phyloP scores from a whole-genome alignment of 2,329 filamentous ascomycete species.

The Calonectria pseudoreteaudii region DNA sequence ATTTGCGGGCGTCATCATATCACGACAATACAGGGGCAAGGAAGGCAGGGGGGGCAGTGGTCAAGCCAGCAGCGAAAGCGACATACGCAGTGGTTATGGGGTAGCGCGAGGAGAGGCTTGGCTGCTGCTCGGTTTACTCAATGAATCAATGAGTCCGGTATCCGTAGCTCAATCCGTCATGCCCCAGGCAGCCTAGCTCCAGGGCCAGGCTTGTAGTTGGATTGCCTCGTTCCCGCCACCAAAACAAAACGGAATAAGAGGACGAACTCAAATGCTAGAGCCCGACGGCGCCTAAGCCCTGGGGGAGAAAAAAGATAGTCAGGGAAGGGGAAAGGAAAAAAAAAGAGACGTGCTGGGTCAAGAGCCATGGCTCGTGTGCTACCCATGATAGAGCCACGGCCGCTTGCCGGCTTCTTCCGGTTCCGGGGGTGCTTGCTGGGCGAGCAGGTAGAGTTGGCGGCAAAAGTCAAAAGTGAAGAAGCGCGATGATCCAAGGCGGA shows the following conservation, averaged over 20 bases:
- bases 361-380: not conserved
- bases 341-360: not conserved
- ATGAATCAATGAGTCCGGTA: not conserved
- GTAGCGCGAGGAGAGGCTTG: slow-evolving; percentile 1
- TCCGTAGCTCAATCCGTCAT: not conserved
- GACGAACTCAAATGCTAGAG: not conserved
- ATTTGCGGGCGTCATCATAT: slow-evolving; percentile 36
- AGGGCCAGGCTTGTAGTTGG: slow-evolving; percentile 13
- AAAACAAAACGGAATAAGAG: not conserved
- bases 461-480: slow-evolving; percentile 10
- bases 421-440: slow-evolving; percentile 12
- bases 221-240: slow-evolving; percentile 13
- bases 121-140: slow-evolving; percentile 5
- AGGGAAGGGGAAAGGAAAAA: not conserved
- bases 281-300: slow-evolving; percentile 4
- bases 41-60: not conserved
- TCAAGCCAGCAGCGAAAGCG: not conserved
- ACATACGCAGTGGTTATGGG: not conserved
- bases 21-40: slow-evolving; percentile 26
- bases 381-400: not conserved
- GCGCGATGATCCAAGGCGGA: slow-evolving; percentile 6
- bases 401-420: slow-evolving; percentile 11
- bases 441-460: slow-evolving; percentile 10
- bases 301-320: not conserved
- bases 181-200: not conserved